phyloP scores from a whole-genome alignment of 495 filamentous ascomycete species.

The Penicillium canariense region DNA sequence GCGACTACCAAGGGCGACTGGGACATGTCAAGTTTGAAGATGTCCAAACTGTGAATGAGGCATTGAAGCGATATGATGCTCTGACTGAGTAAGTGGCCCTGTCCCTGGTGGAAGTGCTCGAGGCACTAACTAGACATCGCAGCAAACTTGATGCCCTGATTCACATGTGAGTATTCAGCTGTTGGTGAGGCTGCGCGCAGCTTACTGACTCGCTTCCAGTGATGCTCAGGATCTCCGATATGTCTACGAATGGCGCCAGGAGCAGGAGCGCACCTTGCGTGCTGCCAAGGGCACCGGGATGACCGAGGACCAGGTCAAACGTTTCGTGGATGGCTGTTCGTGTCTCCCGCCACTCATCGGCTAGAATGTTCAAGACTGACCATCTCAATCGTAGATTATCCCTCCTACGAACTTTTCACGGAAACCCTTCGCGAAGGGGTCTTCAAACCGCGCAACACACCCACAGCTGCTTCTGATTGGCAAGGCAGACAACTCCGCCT shows the following conservation, averaged over 20 bases:
- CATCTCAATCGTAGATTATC: conserved; percentile 48
- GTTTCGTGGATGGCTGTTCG: conserved; percentile 68
- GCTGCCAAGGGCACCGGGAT: conserved; percentile 68
- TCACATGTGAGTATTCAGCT: conserved; percentile 60
- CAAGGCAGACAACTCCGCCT: conserved; percentile 63
- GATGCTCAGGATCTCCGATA: conserved; percentile 73
- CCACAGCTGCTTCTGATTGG: conserved; percentile 34
- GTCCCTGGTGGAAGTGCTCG: neutral
- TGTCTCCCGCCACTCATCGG: conserved; percentile 2
- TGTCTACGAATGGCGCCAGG: conserved; percentile 84
- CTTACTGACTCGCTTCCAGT: conserved; percentile 29
- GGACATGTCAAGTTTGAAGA: conserved; percentile 63
- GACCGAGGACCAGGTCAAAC: conserved; percentile 66
- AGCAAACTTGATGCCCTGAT: conserved; percentile 76
- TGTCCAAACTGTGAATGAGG: conserved; percentile 69
- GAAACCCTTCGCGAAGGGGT: conserved; percentile 62
- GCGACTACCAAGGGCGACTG: conserved; percentile 44
- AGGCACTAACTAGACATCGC: conserved; percentile 14
- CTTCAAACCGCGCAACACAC: conserved; percentile 42
- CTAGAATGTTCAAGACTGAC: neutral
- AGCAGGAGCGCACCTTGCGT: conserved; percentile 75
- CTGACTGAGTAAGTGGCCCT: conserved; percentile 57
- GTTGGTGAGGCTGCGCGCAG: neutral
- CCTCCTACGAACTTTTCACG: conserved; percentile 71
- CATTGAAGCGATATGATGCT: conserved; percentile 65